phyloP scores from a whole-genome alignment of 2,329 filamentous ascomycete genomes.

The Fusarium drepaniforme region DNA sequence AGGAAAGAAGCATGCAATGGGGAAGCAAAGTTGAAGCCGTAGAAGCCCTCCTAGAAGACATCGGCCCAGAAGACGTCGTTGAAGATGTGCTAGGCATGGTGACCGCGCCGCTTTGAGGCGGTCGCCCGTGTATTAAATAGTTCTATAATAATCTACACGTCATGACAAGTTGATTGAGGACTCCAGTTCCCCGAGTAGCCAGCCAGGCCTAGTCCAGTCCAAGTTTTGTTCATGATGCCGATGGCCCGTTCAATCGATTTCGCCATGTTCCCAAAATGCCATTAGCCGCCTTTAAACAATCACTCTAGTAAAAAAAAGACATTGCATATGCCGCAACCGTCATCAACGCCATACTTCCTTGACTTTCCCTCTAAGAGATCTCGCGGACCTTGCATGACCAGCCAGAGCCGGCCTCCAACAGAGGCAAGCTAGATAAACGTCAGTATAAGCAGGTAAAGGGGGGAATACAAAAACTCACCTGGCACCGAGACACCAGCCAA shows the following conservation, averaged over 20 bases:
- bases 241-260: constrained; percentile 29
- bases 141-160: constrained; percentile 45
- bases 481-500: constrained; percentile 97
- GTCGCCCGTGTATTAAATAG: constrained; percentile 41
- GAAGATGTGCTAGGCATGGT: constrained; percentile 73
- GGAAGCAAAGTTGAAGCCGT: constrained; percentile 83
- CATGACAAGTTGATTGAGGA: constrained; percentile 34
- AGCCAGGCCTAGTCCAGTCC: constrained; percentile 28
- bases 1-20: constrained; percentile 93
- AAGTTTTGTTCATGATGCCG: constrained; percentile 33
- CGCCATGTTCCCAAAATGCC: constrained; percentile 42
- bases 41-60: constrained; percentile 71
- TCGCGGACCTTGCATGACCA: constrained; percentile 91
- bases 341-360: constrained; percentile 40
- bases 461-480: constrained; percentile 71
- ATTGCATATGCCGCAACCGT: constrained; percentile 34
- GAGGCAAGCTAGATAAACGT: constrained; percentile 74
- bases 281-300: constrained; percentile 33
- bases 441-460: constrained; percentile 18
- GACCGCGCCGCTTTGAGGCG: constrained; percentile 59
- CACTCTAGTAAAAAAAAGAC: constrained; percentile 39
- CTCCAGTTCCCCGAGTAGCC: constrained; percentile 36
- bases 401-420: constrained; percentile 84
- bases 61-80: constrained; percentile 72
- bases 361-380: constrained; percentile 64